These are phyloP conservation scores for Colletotrichum brevisporum DNA, from an alignment of 2,329 filamentous ascomycete genomes.

Conservation along the genomic window DNA sequence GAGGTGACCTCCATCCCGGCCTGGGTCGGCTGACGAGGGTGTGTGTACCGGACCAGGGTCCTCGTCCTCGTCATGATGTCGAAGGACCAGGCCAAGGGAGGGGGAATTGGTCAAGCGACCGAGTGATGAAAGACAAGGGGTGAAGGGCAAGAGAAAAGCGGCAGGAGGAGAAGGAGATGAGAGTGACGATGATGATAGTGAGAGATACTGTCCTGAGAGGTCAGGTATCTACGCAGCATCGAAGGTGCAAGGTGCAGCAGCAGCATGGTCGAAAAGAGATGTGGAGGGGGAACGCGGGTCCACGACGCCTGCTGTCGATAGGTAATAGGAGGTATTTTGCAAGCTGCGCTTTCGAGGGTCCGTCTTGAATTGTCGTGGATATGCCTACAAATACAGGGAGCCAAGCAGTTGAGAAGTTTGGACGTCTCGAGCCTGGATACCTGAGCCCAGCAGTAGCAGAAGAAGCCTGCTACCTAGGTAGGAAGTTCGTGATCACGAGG, in stretches of 20 bases:
- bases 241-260: background rate
- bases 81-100: slow-evolving; percentile 20
- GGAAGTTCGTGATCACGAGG: slow-evolving; percentile 16
- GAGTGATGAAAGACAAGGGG: slow-evolving; percentile 16
- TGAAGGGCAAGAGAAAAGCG: background rate
- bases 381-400: too few species aligned
- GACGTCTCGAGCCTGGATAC: too few species aligned
- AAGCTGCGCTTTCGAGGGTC: too few species aligned
- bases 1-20: slow-evolving; percentile 25
- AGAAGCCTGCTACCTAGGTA: background rate
- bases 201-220: background rate
- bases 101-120: slow-evolving; percentile 21
- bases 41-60: slow-evolving; percentile 35
- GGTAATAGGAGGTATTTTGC: background rate
- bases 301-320: slow-evolving; percentile 4
- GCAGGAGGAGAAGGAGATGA: too few species aligned
- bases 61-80: slow-evolving; percentile 32
- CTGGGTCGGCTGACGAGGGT: slow-evolving; percentile 20
- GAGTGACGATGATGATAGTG: background rate
- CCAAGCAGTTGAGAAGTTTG: too few species aligned
- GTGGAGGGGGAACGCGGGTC: slow-evolving; percentile 5
- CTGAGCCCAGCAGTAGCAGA: slow-evolving; percentile 4
- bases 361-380: too few species aligned
- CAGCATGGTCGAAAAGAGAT: background rate
- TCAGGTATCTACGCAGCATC: slow-evolving; percentile 2